A percentile compares a stretch with the other conserved stretches of the same genome.
Conservation (phyloP, 257 asterid species). For the Plantago major region DNA sequence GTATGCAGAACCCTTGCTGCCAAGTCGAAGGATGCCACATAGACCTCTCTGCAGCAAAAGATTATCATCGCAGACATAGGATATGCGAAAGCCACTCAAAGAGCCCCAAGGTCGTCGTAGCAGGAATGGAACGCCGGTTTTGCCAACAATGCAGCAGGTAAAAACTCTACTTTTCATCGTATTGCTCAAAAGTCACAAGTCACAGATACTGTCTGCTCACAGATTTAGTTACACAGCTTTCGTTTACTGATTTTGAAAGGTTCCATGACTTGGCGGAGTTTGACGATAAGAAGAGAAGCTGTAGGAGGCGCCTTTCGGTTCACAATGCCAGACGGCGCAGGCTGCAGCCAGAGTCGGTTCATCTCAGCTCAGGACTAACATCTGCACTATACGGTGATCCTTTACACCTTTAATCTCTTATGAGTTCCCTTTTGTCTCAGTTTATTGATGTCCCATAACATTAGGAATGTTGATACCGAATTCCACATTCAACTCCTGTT, state of each 20-base stretch:
- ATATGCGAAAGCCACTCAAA: slow-evolving; percentile 68
- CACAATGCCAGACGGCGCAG: slow-evolving; percentile 83
- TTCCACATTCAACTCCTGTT: background rate
- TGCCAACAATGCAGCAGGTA: slow-evolving; percentile 94
- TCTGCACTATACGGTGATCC: slow-evolving; percentile 44
- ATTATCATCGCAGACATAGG: slow-evolving; percentile 62
- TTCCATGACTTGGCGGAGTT: slow-evolving; percentile 70
- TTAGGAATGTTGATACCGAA: background rate
- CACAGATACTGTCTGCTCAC: background rate
- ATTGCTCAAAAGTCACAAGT: background rate
- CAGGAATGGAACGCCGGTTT: slow-evolving; percentile 61
- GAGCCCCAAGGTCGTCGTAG: slow-evolving; percentile 53
- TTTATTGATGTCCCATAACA: background rate
- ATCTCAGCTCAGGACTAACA: slow-evolving; percentile 32
- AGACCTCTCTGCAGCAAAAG: slow-evolving; percentile 57
- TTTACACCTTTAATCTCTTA: background rate
- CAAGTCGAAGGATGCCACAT: slow-evolving; percentile 78
- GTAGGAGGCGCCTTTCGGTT: slow-evolving; percentile 68
- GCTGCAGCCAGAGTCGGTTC: slow-evolving; percentile 51
- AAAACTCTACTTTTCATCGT: background rate
- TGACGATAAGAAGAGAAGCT: slow-evolving; percentile 76
- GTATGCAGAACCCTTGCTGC: slow-evolving; percentile 50
- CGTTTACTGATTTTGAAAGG: slow-evolving; percentile 31
- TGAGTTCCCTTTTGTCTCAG: background rate
- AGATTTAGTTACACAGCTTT: background rate